Evolutionary conservation across 2,329 filamentous ascomycete genomes (phyloP), one percentile per base, ranked within the genome.

Genomic region (Pseudogymnoascus sp.): DNA sequence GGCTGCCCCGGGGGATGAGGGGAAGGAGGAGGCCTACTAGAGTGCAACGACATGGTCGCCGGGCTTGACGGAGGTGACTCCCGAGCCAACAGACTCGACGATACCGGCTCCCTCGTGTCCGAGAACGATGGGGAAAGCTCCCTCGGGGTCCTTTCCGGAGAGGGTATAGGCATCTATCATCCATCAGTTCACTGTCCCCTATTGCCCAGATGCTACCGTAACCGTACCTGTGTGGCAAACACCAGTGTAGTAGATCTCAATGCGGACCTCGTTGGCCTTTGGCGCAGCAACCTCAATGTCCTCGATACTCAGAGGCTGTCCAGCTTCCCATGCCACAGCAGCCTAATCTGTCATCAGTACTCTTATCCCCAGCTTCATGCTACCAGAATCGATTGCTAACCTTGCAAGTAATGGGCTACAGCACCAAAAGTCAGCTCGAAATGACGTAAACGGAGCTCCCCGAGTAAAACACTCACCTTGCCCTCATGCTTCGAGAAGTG

Each of bases 61-160:
- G 59, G 86, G 84, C 83, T 97, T 96, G 70, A 97, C 93, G 71
- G 87, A 92, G 71, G 91, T 96, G 71, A 97, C 93, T 65, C 91
- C 93, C 78, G 97, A 92, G 68, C 93, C 93, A 64, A 97, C 86
- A 29, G 91, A 96, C 81, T 96, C 92, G 70, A 96, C 91, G 70
- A 95, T 86, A 76, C 92, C 92, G 65, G 92, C 92, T 75, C 91
- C 91, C 78, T 96, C 91, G 77, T 96, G 91, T 70, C 92, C 91
- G 60, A 95, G 85, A 69, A 96, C 84, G 68, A 95, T 86, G 70
- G 91, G 91, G 81, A 96, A 95, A 65, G 88, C 91, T 72, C 91
- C 94, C 80, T 99, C 94, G 61, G 94, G 93, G 73, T 99, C 94
- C 80, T 97, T 97, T 67, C 94, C 94, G 61, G 90, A 95, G 66